A percentile compares a stretch with the other conserved stretches of the same genome.
phyloP scores from a whole-genome alignment of 257 asterid genomes.

The Forsythia suspensa region DNA sequence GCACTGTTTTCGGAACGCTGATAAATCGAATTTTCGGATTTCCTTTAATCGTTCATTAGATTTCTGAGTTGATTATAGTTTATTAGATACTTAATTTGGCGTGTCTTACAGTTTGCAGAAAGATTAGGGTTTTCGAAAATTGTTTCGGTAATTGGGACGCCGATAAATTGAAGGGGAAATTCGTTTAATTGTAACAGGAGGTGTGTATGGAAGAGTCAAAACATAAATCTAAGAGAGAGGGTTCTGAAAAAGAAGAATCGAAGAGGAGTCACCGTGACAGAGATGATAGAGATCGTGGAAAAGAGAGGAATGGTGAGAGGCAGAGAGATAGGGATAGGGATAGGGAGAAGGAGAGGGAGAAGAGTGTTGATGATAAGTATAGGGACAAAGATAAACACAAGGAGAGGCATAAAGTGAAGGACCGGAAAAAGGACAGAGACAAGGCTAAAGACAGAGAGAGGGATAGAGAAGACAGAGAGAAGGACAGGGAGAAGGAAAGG shows the following conservation, averaged over 20 bases:
- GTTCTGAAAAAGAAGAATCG: constrained; percentile 38
- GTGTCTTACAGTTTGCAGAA: background rate
- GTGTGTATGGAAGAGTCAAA: constrained; percentile 46
- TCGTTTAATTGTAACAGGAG: background rate
- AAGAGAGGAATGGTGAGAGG: constrained; percentile 41
- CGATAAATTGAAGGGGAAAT: background rate
- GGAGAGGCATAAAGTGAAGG: constrained; percentile 55
- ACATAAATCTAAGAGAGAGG: constrained; percentile 46
- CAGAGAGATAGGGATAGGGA: constrained; percentile 30
- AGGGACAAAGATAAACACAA: constrained; percentile 48
- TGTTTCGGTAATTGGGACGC: background rate
- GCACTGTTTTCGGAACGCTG: background rate
- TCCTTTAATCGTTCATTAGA: background rate
- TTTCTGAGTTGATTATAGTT: background rate
- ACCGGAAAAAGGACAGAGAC: constrained; percentile 36
- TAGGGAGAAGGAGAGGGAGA: constrained; percentile 34
- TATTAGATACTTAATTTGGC: background rate
- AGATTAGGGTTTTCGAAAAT: background rate
- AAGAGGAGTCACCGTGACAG: constrained; percentile 29
- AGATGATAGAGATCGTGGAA: constrained; percentile 43
- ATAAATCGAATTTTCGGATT: background rate
- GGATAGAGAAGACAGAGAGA: constrained; percentile 31
- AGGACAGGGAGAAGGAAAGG: constrained; percentile 22
- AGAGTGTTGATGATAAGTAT: constrained; percentile 39
- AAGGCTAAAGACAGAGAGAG: constrained; percentile 24